Evolutionary conservation across 345 rosid genomes (phyloP), one percentile per base, ranked within the genome.

Genomic region (Ricinus communis): DNA sequence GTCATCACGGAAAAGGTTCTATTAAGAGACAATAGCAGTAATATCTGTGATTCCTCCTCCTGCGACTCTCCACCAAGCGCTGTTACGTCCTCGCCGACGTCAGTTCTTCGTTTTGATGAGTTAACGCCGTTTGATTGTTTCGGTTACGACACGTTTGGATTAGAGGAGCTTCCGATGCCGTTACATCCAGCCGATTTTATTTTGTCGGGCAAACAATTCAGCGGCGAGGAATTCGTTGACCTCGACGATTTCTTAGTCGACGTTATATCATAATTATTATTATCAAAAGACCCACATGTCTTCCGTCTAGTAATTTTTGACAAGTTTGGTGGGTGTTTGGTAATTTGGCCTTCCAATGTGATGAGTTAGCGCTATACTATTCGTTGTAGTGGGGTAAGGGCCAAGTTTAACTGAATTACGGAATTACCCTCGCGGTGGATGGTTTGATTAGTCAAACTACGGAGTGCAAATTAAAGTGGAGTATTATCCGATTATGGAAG

Each of bases 181-280:
- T 65, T 72, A 18, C 40, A 33, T 22, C 3, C 51, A 21, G 38
- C 68, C 0, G 79, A 74, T 19, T 28, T 68, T 24, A 59, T 55
- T 77, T 22, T 7, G 65, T 45, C 79, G 53, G 66, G 55, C 13
- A 77, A 47, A 1, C 36, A 8, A 5, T 60, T 38, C 0, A 43
- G 30, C 24, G 41, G 40, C 49, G 84, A 74, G 5, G 75, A 69
- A 8, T 74, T 79, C 71, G 28, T 80, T 33, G 71, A 82, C 76
- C 62, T 82, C 0, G 81, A 74, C 46, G 86, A 82, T 25, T 74
- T 77, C 69, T 69, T 71, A 14, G 77, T 79, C 25, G 81, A 79
- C 47, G 76, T 21, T 53, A 53, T 60, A 19, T 27, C 59, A 18
- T 67, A 66, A 56, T 8, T 16, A 33, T 45, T 24, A 9, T 36